phyloP scores from a whole-genome alignment of 768 basidiomycete species.

The Boletus speciosus region DNA sequence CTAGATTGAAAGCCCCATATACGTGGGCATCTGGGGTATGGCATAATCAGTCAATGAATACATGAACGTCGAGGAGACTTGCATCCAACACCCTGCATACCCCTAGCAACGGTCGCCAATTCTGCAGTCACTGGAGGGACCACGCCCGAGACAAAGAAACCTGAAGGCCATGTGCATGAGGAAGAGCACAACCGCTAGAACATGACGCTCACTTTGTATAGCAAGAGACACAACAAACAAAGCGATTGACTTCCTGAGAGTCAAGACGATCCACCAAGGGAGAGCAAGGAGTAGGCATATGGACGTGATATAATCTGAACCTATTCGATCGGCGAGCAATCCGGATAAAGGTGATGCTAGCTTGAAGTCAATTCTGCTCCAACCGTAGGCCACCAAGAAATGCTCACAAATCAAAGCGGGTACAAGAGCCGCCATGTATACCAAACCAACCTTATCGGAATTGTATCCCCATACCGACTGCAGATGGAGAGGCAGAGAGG shows the following conservation, averaged over 20 bases:
- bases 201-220: conserved; percentile 46
- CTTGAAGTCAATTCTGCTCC: neutral
- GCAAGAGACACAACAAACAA: conserved; percentile 40
- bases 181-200: neutral
- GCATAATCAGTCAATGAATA: neutral
- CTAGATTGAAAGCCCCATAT: conserved; percentile 72
- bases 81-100: conserved; percentile 67
- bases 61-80: conserved; percentile 23
- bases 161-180: conserved; percentile 32
- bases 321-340: conserved; percentile 51
- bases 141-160: conserved; percentile 57
- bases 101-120: conserved; percentile 55
- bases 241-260: conserved; percentile 49
- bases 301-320: conserved; percentile 52
- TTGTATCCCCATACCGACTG: conserved; percentile 46
- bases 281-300: conserved; percentile 47
- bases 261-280: conserved; percentile 63
- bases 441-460: conserved; percentile 56
- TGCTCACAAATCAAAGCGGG: conserved; percentile 62
- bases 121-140: conserved; percentile 65
- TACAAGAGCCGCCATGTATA: conserved; percentile 61
- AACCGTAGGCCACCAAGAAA: neutral
- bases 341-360: conserved; percentile 61
- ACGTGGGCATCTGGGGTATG: conserved; percentile 58
- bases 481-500: conserved; percentile 54